Evolutionary conservation across 1,284 basidiomycete genomes (phyloP).

Genomic region (Wallemia mellicola): DNA sequence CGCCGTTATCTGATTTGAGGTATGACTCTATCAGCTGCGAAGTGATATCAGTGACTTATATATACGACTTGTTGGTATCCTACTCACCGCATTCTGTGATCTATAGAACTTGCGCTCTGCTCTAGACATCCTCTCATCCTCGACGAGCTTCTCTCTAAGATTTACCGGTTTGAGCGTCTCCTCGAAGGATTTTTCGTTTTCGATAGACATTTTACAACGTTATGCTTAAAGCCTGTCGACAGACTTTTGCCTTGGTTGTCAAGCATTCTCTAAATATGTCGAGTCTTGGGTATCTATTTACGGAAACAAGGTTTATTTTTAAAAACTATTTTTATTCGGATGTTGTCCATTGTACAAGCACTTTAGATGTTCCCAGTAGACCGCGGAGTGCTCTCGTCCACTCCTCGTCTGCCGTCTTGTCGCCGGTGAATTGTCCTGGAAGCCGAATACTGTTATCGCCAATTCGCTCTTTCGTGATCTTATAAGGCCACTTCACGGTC

Average conservation of each 20-base stretch:
- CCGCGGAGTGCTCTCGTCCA: conserved; percentile 86
- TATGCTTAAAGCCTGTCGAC: too few species aligned
- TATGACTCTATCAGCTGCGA: neutral
- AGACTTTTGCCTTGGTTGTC: too few species aligned
- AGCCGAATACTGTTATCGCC: conserved; percentile 79
- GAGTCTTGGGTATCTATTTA: too few species aligned
- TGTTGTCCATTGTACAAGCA: neutral
- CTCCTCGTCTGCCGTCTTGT: conserved; percentile 31
- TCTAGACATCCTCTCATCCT: neutral
- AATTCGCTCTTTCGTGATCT: conserved; percentile 77
- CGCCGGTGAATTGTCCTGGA: conserved; percentile 29
- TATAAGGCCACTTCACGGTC: conserved; percentile 53
- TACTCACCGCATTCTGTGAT: neutral
- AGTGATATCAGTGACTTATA: neutral
- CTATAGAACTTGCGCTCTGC: neutral
- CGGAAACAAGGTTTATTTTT: too few species aligned
- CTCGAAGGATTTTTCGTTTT: too few species aligned
- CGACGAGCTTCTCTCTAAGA: too few species aligned
- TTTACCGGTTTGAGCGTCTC: too few species aligned
- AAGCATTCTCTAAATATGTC: too few species aligned
- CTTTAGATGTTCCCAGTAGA: conserved; percentile 25
- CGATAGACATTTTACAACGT: too few species aligned
- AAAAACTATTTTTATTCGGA: neutral
- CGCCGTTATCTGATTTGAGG: neutral
- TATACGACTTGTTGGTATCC: neutral